phyloP scores from a whole-genome alignment of 2,329 filamentous ascomycete species.

The Beauveria pseudobassiana region DNA sequence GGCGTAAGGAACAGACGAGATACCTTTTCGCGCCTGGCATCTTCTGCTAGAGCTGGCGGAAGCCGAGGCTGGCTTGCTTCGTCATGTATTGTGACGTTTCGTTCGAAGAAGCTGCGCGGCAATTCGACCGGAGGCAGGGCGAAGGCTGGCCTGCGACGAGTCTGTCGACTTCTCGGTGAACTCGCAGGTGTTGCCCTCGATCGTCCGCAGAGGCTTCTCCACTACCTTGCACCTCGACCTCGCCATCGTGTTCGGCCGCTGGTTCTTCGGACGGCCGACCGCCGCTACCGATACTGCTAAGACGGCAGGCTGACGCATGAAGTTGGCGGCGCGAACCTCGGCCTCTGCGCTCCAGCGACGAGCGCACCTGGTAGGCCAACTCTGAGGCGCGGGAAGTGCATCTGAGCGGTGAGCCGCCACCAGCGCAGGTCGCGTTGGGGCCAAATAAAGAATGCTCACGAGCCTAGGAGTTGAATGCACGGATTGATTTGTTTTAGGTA shows the following conservation, averaged over 20 bases:
- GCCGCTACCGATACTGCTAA: conserved; percentile 2
- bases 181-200: conserved; percentile 4
- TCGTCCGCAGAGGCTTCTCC: conserved; percentile 10
- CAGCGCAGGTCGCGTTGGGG: neutral
- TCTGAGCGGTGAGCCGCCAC: conserved; percentile 2
- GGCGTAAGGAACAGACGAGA: conserved; percentile 23
- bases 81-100: conserved; percentile 5
- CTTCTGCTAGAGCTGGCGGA: conserved; percentile 24
- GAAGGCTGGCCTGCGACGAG: conserved; percentile 17
- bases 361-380: neutral
- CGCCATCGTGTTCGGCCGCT: conserved; percentile 5
- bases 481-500: neutral
- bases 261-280: conserved; percentile 9
- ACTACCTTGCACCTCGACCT: neutral
- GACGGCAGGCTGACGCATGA: conserved; percentile 6
- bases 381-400: conserved; percentile 4
- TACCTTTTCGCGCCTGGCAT: conserved; percentile 23
- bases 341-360: conserved; percentile 8
- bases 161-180: conserved; percentile 13
- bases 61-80: conserved; percentile 19
- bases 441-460: neutral
- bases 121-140: conserved; percentile 10
- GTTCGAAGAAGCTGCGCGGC: conserved; percentile 5
- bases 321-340: neutral
- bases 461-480: neutral